Evolutionary conservation across 2,329 filamentous ascomycete species (phyloP).

Genomic region (Trichoderma sp.): DNA sequence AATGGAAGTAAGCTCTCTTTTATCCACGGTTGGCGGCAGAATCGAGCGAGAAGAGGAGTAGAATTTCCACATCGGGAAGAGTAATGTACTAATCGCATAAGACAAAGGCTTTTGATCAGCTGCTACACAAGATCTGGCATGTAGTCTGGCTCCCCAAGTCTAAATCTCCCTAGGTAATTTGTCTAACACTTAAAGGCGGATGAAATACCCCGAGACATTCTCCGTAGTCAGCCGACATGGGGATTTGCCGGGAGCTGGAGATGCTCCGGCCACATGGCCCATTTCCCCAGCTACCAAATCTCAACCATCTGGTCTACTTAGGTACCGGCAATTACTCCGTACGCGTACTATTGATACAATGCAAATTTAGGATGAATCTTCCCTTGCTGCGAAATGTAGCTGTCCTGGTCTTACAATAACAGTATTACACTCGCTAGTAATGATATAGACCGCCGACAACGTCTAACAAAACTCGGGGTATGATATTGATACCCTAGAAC

Average conservation of each 20-base stretch:
- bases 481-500: neutral
- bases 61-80: neutral
- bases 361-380: neutral
- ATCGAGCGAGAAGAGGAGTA: neutral
- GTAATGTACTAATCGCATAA: neutral
- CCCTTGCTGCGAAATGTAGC: neutral
- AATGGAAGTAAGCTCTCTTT: neutral
- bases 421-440: neutral
- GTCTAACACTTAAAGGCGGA: neutral
- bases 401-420: neutral
- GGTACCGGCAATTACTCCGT: neutral
- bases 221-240: slow-evolving; percentile 4
- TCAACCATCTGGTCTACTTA: neutral
- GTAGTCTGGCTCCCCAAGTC: neutral
- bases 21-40: neutral
- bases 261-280: neutral
- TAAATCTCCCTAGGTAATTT: neutral
- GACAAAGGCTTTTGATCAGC: neutral
- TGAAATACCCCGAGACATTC: slow-evolving; percentile 1
- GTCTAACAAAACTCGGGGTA: neutral
- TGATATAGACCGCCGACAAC: neutral
- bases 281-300: neutral
- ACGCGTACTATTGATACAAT: neutral
- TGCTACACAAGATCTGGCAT: neutral
- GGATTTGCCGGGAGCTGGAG: neutral